Base-by-base conservation (phyloP, 805 yeast genomes). In the Kluyveromyces nonfermentans region DNA sequence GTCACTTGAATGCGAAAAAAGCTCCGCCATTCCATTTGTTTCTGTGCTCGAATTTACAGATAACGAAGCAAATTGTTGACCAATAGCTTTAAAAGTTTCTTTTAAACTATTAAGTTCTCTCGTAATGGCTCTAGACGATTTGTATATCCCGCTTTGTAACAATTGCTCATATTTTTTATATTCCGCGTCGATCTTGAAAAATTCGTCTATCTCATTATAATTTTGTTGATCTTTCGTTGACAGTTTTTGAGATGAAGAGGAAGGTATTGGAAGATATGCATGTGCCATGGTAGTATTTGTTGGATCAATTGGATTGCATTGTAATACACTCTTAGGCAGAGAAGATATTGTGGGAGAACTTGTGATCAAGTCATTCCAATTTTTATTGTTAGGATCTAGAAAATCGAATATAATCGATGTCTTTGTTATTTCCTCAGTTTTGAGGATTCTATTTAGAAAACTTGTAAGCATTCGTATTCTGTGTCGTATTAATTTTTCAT, bases 261-360 rank as follows among this genome's bases (percentile, higher is more conserved):
- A 45, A 2, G 64, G 62, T 9, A 59, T 50, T 7, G 68, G 67
- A 40, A 63, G 46, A 12, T 52, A 56, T 12, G 59, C 56, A 45
- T 62, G 63, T n/a, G 60, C 54, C 45, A 58, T 49, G 1, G 64
- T 58, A 2, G 66, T 62, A 42, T 57, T 60, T 1, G 64, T 55
- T 12, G 68, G 65, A 50, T 63, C 65, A 35, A 55, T 39, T 8
- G 68, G 68, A 32, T 63, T 60, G 21, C 65, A 59, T 28, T 61
- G 63, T 9, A 62, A 44, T 9, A 55, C 54, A 41, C 56, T 62
- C 35, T 57, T 60, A 5, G 64, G 63, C 30, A 63, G 42, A 4
- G 61, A 53, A 1, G 65, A 55, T 22, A 63, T 55, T 7, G 65
- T 60, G 2, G 65, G 57, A 1, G 64, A 60, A 33, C 60, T 60